Percentiles rank a stretch among this genome's conserved stretches.
phyloP scores from a whole-genome alignment of 176 grass and related monocot genomes.

The Carex cristatella region DNA sequence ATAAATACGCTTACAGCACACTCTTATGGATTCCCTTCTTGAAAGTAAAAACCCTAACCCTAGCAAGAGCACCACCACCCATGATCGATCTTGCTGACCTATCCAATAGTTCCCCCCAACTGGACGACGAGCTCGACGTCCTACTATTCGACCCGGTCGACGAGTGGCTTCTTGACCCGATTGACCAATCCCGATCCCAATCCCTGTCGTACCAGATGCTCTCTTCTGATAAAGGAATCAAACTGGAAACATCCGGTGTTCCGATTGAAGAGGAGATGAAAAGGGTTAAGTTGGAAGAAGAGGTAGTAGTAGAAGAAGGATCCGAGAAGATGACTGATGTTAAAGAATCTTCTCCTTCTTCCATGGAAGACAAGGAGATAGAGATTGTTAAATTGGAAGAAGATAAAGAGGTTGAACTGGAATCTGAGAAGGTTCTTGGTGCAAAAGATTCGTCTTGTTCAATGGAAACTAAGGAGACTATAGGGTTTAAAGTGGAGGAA shows the following conservation, averaged over 20 bases:
- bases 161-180: conserved; percentile 70
- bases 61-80: background rate
- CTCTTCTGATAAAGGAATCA: background rate
- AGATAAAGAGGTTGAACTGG: background rate
- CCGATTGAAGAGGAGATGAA: conserved; percentile 33
- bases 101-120: background rate
- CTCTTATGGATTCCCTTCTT: conserved; percentile 5
- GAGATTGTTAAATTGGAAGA: background rate
- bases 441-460: background rate
- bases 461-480: background rate
- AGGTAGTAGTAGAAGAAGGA: background rate
- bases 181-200: background rate
- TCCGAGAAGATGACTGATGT: background rate
- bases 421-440: background rate
- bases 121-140: conserved; percentile 23
- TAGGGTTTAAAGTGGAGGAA: background rate
- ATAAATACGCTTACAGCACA: background rate
- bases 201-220: background rate
- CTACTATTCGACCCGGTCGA: conserved; percentile 63
- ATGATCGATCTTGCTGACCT: background rate
- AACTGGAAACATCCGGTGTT: background rate
- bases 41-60: background rate
- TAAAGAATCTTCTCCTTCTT: background rate
- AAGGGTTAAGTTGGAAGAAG: conserved; percentile 25
- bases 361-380: background rate